These are phyloP conservation scores for Ambrosia trifida DNA, from an alignment of 129 eudicot species.

Conservation along the genomic window DNA sequence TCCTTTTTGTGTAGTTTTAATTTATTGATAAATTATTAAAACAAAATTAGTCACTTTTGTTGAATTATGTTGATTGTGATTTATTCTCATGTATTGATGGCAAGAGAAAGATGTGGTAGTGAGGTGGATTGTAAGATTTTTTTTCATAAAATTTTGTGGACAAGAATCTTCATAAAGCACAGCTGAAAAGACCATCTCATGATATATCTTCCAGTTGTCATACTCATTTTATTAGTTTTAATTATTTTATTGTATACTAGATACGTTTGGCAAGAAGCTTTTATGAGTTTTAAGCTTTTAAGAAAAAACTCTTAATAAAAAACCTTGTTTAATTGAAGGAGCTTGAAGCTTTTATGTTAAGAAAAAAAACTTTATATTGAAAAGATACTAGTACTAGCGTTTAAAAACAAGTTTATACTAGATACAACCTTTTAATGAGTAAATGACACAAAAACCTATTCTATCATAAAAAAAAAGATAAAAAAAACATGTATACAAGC, in stretches of 20 bases:
- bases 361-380: no score
- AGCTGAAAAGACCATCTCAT: constrained; percentile 30
- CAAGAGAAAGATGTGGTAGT: constrained; percentile 37
- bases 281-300: no score
- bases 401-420: no score
- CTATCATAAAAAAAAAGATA: no score
- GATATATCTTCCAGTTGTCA: constrained; percentile 34
- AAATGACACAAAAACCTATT: no score
- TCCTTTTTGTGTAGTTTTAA: not conserved
- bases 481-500: no score
- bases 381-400: no score
- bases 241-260: not conserved
- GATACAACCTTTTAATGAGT: no score
- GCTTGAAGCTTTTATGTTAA: no score
- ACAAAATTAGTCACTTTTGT: constrained; percentile 19
- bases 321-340: no score
- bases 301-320: no score
- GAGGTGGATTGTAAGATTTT: constrained; percentile 18
- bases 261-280: no score
- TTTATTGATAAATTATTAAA: constrained; percentile 6
- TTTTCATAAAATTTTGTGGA: constrained; percentile 21
- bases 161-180: constrained; percentile 26
- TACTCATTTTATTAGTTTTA: not conserved
- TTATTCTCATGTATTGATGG: constrained; percentile 20
- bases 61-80: constrained; percentile 19